These are phyloP conservation scores for Podaxis sp. DNA, from an alignment of 768 basidiomycete species.

Conservation along the genomic window DNA sequence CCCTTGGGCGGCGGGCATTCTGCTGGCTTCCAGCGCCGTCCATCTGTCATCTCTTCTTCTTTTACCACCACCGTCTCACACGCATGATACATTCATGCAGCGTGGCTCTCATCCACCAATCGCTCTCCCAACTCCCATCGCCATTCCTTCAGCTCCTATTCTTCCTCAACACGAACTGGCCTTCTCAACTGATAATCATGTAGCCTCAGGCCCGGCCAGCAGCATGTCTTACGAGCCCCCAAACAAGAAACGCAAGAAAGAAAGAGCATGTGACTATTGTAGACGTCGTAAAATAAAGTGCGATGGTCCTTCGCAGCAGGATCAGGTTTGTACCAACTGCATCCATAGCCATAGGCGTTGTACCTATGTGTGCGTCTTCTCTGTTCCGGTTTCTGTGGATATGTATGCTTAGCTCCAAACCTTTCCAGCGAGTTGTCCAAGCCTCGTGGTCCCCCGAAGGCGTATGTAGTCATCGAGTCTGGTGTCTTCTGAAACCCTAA, in stretches of 20 bases:
- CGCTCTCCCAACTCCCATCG: slow-evolving; percentile 11
- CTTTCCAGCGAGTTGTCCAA: slow-evolving; percentile 55
- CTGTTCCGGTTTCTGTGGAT: neutral
- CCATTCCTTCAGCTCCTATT: slow-evolving; percentile 9
- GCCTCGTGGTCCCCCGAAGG: slow-evolving; percentile 67
- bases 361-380: slow-evolving; percentile 53
- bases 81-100: slow-evolving; percentile 2
- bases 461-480: slow-evolving; percentile 37
- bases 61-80: neutral
- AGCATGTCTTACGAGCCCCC: slow-evolving; percentile 7
- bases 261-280: slow-evolving; percentile 61
- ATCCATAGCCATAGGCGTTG: slow-evolving; percentile 47
- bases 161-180: neutral
- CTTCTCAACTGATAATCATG: neutral
- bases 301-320: slow-evolving; percentile 51
- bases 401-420: neutral
- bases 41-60: neutral
- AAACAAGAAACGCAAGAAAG: slow-evolving; percentile 43
- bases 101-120: slow-evolving; percentile 1
- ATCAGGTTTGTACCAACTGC: slow-evolving; percentile 60
- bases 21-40: neutral
- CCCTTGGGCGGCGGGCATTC: neutral
- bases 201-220: neutral
- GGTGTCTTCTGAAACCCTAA: neutral
- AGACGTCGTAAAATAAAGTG: slow-evolving; percentile 59